phyloP scores from a whole-genome alignment of 768 basidiomycete species.

The Boletus coccyginus region DNA sequence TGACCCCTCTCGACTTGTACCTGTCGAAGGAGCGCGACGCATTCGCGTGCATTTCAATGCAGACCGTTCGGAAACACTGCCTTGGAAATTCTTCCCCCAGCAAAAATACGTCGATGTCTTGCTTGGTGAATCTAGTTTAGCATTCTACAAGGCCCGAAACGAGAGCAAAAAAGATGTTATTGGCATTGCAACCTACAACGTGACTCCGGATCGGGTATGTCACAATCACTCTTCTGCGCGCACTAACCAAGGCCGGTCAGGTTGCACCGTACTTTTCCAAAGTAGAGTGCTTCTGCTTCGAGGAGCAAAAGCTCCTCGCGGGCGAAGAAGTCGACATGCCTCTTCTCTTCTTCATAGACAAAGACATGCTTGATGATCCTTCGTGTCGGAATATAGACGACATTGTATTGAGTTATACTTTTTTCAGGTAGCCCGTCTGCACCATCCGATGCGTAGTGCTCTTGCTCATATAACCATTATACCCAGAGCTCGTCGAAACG shows the following conservation, averaged over 20 bases:
- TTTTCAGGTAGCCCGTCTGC: constrained; percentile 69
- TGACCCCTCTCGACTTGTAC: constrained; percentile 80
- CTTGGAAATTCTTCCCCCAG: constrained; percentile 91
- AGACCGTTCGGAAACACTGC: constrained; percentile 81
- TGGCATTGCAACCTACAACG: constrained; percentile 98
- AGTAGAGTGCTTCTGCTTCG: constrained; percentile 99
- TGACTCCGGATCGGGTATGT: constrained; percentile 92
- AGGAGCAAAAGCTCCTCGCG: constrained; percentile 93
- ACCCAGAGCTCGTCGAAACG: constrained; percentile 79
- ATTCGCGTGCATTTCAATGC: constrained; percentile 98
- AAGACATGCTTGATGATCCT: constrained; percentile 93
- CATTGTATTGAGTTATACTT: constrained; percentile 93
- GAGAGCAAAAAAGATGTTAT: constrained; percentile 83
- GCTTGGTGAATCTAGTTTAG: constrained; percentile 93
- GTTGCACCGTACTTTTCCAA: constrained; percentile 98
- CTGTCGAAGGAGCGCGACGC: constrained; percentile 61
- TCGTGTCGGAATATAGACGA: constrained; percentile 84
- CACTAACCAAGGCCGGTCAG: constrained; percentile 37
- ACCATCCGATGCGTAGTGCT: not conserved
- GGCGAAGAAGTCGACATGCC: constrained; percentile 99
- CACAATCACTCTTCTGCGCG: not conserved
- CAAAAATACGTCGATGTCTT: constrained; percentile 88
- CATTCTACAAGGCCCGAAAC: constrained; percentile 95
- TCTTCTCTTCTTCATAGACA: constrained; percentile 97
- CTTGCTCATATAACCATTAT: not conserved